Evolutionary conservation across 768 basidiomycete species (phyloP).

Genomic region (Tulasnella calospora): DNA sequence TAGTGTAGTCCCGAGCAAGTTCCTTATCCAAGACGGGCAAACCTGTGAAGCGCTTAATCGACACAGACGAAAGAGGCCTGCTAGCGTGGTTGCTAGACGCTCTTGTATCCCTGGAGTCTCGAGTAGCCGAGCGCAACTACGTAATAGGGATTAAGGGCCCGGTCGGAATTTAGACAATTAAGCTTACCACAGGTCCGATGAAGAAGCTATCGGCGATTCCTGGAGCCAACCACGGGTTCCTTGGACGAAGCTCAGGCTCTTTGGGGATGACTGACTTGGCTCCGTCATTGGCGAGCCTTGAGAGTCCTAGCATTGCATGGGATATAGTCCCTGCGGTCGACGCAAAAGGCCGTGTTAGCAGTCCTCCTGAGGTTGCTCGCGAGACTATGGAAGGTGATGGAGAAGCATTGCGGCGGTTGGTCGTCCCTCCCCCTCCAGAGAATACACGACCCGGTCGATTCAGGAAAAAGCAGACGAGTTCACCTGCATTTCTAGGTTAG

Average conservation of each 20-base stretch:
- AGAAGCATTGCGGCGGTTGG: conserved; percentile 23
- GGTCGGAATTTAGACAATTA: not conserved
- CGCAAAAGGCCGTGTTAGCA: conserved; percentile 10
- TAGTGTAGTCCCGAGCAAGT: conserved; percentile 58
- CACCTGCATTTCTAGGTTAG: conserved; percentile 47
- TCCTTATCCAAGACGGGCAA: conserved; percentile 49
- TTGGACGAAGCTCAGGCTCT: conserved; percentile 19
- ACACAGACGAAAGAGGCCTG: conserved; percentile 19
- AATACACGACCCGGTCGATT: conserved; percentile 42
- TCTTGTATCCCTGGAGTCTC: conserved; percentile 21
- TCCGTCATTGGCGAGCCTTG: conserved; percentile 25
- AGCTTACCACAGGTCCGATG: conserved; percentile 23
- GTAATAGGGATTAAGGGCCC: not conserved
- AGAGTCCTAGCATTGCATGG: conserved; percentile 27
- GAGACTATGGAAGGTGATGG: conserved; percentile 27
- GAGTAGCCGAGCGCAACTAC: conserved; percentile 24
- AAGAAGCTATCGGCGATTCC: conserved; percentile 24
- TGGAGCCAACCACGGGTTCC: not conserved
- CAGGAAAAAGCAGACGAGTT: conserved; percentile 81
- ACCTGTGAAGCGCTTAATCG: conserved; percentile 38
- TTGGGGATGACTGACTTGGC: not conserved
- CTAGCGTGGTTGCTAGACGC: conserved; percentile 22
- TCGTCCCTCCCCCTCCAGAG: conserved; percentile 46
- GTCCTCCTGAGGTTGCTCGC: conserved; percentile 21
- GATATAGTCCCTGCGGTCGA: conserved; percentile 23